Evolutionary conservation across 1,139 yeast species (phyloP).

Genomic region (Geotrichum armillariae): DNA sequence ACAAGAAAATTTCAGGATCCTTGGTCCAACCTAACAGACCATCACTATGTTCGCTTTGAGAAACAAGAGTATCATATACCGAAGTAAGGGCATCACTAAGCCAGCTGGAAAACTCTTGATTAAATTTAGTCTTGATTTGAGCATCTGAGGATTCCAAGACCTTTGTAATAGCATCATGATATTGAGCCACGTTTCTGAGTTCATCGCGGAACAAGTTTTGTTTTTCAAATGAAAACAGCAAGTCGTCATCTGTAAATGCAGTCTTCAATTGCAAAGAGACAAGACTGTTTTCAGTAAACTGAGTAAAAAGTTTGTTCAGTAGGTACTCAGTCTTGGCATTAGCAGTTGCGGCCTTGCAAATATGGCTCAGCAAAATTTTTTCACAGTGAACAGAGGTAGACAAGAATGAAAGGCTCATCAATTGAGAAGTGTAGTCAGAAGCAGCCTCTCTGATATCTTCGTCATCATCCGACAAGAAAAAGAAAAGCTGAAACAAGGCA

Average conservation of each 20-base stretch:
- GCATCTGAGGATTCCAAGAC: neutral
- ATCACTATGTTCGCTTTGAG: conserved; percentile 30
- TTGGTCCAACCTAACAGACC: conserved; percentile 44
- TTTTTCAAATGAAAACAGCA: conserved; percentile 52
- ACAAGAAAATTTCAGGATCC: conserved; percentile 25
- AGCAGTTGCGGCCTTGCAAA: conserved; percentile 8
- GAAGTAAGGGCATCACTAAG: conserved; percentile 18
- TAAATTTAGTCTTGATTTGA: neutral
- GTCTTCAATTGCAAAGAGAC: conserved; percentile 24
- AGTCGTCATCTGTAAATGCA: conserved; percentile 30
- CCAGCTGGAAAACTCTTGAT: conserved; percentile 19
- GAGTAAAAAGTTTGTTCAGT: conserved; percentile 7
- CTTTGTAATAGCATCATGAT: neutral
- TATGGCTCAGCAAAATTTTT: conserved; percentile 24
- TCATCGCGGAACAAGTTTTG: conserved; percentile 51
- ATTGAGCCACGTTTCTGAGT: conserved; percentile 17
- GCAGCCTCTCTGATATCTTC: conserved; percentile 36
- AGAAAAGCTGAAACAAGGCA: conserved; percentile 39
- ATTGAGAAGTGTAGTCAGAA: conserved; percentile 25
- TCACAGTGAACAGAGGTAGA: conserved; percentile 39
- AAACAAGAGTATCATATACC: neutral
- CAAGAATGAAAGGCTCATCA: conserved; percentile 28
- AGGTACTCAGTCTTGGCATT: neutral
- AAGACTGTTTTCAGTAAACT: neutral
- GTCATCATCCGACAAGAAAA: conserved; percentile 62